Evolutionary conservation across 768 basidiomycete species (phyloP).

Genomic region (Boletus rubroflammeus): DNA sequence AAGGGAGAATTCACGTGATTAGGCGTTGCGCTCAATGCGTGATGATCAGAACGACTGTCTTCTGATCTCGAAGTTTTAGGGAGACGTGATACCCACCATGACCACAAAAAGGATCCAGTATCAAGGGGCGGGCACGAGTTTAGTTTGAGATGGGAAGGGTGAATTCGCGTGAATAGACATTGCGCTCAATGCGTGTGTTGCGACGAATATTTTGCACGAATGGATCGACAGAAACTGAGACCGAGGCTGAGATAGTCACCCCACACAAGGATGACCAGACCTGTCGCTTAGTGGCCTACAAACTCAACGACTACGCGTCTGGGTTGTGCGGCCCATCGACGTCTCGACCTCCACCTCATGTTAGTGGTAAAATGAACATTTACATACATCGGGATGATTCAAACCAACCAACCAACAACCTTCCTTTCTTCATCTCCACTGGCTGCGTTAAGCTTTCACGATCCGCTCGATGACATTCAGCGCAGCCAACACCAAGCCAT

Average conservation of each 20-base stretch:
- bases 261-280: background rate
- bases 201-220: background rate
- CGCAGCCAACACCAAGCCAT: slow-evolving; percentile 26
- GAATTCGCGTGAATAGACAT: too few relatives aligned
- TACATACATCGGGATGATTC: background rate
- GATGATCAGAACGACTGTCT: too few relatives aligned
- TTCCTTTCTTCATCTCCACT: background rate
- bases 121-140: too few relatives aligned
- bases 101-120: too few relatives aligned
- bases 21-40: too few relatives aligned
- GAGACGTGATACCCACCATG: too few relatives aligned
- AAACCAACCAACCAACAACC: background rate
- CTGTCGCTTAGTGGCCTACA: background rate
- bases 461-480: slow-evolving; percentile 23
- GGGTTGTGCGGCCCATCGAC: background rate
- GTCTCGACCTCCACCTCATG: background rate
- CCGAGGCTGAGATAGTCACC: background rate
- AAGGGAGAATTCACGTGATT: background rate
- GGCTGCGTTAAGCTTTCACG: slow-evolving; percentile 11
- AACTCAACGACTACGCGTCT: background rate
- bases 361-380: background rate
- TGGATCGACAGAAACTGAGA: background rate
- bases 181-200: too few relatives aligned
- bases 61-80: too few relatives aligned
- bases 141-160: too few relatives aligned